Conservation (phyloP, 768 basidiomycete species). For the Lactarius quietus region DNA sequence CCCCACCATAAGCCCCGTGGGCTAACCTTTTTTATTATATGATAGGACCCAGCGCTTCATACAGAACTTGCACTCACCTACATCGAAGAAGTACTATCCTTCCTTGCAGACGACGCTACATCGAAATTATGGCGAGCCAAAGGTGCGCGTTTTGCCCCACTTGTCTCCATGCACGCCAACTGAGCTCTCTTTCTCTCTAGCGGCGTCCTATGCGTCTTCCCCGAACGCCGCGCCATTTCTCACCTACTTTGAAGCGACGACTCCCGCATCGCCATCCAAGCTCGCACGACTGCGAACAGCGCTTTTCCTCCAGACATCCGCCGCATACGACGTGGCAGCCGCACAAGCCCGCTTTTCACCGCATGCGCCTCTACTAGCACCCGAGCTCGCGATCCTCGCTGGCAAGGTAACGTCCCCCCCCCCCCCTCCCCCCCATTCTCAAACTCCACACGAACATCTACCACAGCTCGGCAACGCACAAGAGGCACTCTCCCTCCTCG, state of each 20-base stretch:
- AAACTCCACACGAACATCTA: too few relatives aligned
- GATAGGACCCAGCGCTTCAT: too few relatives aligned
- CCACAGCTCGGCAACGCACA: too few relatives aligned
- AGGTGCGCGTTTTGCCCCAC: too few relatives aligned
- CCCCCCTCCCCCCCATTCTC: too few relatives aligned
- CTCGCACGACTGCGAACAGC: conserved; percentile 64
- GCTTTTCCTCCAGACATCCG: too few relatives aligned
- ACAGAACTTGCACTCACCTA: too few relatives aligned
- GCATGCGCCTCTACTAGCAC: conserved; percentile 50
- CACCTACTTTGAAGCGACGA: conserved; percentile 77
- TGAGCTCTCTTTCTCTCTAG: conserved; percentile 24
- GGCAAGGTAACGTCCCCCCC: too few relatives aligned
- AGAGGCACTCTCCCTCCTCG: too few relatives aligned
- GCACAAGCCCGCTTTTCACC: conserved; percentile 45
- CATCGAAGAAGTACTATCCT: conserved; percentile 14
- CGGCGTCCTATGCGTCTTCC: conserved; percentile 32
- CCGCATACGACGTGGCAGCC: conserved; percentile 53
- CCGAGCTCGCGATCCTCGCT: conserved; percentile 74
- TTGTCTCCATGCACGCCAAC: background rate
- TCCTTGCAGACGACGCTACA: conserved; percentile 28
- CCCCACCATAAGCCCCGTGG: too few relatives aligned
- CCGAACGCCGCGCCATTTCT: too few relatives aligned
- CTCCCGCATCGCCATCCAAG: conserved; percentile 75
- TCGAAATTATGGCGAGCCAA: conserved; percentile 26
- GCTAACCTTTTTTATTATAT: too few relatives aligned